Base-by-base conservation (phyloP, 495 filamentous ascomycete genomes). In the Hyaloscypha variabilis region DNA sequence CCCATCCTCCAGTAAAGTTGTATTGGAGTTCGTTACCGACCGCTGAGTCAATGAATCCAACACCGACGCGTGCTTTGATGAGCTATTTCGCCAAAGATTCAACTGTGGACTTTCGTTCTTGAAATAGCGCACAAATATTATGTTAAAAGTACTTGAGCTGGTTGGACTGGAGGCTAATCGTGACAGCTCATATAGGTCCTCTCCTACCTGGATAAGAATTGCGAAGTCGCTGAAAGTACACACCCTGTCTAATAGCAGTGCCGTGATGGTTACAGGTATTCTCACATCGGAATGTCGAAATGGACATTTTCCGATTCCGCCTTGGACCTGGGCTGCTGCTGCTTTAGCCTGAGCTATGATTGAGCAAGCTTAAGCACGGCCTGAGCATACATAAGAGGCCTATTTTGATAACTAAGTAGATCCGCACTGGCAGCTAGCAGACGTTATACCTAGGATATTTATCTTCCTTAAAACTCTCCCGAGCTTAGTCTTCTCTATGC, bases 41-140 rank as follows among this genome's bases (percentile, higher is more conserved):
- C 23, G 52, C 23, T 13, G 52, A 55, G 28, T 55, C 52, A 55
- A 55, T 55, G 52, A 23, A 25, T 25, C 52, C 52, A 55, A 55
- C 52, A 23, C 52, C 52, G 23, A 55, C 52, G 28, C 52, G 11
- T 25, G 52, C 28, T 28, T 25, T 23, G 23, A 55, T 55, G 52
- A 55, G 52, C 52, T 55, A 14, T 25, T 23, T 55, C 23, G 23
- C 52, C 11, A 4, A 13, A 55, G 23, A 28, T 14, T 14, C 23
- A 14, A 25, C 28, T 55, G 52, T 55, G 52, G 52, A 3, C 23
- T 55, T 23, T 55, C 52, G 3, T 55, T 23, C 23, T 55, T 25
- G 52, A 55, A 55, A 55, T 55, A 55, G 23, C 52, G 52, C 19
- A 55, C 23, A 55, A 55, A 55, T 25, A 55, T 55, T 23, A 55